phyloP scores from a whole-genome alignment of 2,329 filamentous ascomycete species.

The Cordyceps cateniannulata region DNA sequence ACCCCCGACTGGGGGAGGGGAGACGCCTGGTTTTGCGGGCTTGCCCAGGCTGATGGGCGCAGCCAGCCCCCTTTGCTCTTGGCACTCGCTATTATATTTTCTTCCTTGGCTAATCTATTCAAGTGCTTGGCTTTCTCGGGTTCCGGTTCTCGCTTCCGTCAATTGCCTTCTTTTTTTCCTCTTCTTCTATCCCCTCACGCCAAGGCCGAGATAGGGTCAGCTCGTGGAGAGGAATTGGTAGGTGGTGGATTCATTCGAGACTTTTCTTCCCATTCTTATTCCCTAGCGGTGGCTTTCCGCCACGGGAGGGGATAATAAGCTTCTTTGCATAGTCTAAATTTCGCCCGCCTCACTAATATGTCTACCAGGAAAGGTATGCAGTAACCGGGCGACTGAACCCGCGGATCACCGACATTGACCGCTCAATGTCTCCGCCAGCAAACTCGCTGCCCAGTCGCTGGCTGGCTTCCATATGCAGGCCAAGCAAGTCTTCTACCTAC shows the following conservation, averaged over 20 bases:
- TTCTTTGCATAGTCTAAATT: conserved; percentile 6
- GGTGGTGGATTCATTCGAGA: not conserved
- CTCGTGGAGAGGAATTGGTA: not conserved
- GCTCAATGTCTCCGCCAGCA: not conserved
- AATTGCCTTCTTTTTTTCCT: not conserved
- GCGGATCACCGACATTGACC: not conserved
- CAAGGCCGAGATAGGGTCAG: conserved; percentile 6
- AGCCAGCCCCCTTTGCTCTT: conserved; percentile 6
- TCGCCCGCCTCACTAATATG: not conserved
- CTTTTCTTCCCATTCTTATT: not conserved
- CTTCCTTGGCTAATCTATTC: not conserved
- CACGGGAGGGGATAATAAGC: not conserved
- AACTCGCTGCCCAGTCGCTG: too few species aligned
- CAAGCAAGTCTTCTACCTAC: not conserved
- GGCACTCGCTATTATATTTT: not conserved
- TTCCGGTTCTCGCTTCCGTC: not conserved
- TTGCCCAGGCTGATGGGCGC: conserved; percentile 6
- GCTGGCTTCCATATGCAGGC: not conserved
- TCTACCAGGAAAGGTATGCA: too few species aligned
- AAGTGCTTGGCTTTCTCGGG: not conserved
- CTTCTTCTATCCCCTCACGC: not conserved
- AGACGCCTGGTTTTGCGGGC: conserved; percentile 7
- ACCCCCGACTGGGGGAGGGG: not conserved
- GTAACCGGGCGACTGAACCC: not conserved
- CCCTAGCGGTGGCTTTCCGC: not conserved